Evolutionary conservation across 805 yeast species (phyloP).

Genomic region (Priceomyces carsonii): DNA sequence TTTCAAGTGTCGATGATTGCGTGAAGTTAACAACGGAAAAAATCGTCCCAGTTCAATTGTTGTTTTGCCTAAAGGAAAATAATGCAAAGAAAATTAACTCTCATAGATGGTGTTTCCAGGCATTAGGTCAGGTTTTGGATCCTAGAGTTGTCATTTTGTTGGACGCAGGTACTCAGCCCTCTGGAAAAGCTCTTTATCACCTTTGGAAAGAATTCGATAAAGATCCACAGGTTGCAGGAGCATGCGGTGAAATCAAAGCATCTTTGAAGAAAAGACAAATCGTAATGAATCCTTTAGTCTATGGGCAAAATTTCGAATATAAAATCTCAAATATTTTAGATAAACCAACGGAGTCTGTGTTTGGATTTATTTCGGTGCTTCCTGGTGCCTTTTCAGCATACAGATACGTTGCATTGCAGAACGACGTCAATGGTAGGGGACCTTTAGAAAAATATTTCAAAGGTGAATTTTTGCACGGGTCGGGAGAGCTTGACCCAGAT

Average conservation of each 20-base stretch:
- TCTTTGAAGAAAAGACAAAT: conserved; percentile 48
- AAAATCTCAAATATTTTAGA: conserved; percentile 67
- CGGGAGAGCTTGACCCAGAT: conserved; percentile 60
- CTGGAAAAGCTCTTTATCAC: conserved; percentile 54
- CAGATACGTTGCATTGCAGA: conserved; percentile 57
- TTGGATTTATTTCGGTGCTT: conserved; percentile 64
- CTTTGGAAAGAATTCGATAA: conserved; percentile 65
- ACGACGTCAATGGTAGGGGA: conserved; percentile 52
- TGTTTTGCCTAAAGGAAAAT: conserved; percentile 61
- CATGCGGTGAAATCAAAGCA: conserved; percentile 72
- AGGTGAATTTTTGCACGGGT: conserved; percentile 59
- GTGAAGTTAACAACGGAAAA: conserved; percentile 52
- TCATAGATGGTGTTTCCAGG: conserved; percentile 71
- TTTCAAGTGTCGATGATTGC: conserved; percentile 50
- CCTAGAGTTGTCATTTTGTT: conserved; percentile 59
- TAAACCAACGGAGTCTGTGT: conserved; percentile 64
- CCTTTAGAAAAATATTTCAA: conserved; percentile 68
- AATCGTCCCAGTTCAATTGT: conserved; percentile 62
- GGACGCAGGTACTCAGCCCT: conserved; percentile 69
- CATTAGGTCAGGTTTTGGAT: conserved; percentile 55
- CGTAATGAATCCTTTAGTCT: conserved; percentile 60
- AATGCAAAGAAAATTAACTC: conserved; percentile 67
- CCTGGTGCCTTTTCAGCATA: conserved; percentile 75
- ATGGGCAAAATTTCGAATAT: conserved; percentile 67
- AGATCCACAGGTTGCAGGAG: conserved; percentile 64